phyloP scores from a whole-genome alignment of 495 filamentous ascomycete species.

The Corynascus novoguineensis region DNA sequence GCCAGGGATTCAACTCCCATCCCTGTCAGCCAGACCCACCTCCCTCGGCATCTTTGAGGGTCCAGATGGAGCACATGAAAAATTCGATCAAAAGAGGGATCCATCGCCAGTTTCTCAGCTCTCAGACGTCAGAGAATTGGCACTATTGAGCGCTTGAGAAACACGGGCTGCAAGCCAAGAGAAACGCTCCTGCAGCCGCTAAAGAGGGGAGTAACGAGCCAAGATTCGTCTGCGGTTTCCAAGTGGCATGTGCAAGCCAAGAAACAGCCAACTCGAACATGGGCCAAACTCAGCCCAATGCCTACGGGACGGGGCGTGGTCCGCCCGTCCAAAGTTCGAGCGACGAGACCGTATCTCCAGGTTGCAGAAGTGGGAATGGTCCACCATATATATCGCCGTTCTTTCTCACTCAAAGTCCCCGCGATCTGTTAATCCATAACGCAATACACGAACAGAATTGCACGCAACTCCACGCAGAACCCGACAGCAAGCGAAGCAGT shows the following conservation, averaged over 20 bases:
- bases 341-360: background rate
- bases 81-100: conserved; percentile 5
- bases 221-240: background rate
- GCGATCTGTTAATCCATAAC: no score
- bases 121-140: background rate
- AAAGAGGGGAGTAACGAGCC: background rate
- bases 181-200: background rate
- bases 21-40: conserved; percentile 13
- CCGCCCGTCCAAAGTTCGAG: background rate
- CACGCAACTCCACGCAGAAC: background rate
- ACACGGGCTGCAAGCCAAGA: conserved; percentile 3
- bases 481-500: background rate
- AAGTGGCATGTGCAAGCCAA: background rate
- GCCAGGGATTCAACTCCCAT: conserved; percentile 13
- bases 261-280: background rate
- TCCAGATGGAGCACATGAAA: conserved; percentile 29
- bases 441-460: background rate
- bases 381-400: background rate
- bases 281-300: background rate
- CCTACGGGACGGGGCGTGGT: background rate
- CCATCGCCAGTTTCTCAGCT: background rate
- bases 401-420: no score
- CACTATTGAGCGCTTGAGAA: background rate
- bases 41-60: conserved; percentile 26
- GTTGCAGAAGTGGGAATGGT: background rate